A percentile compares a stretch with the other conserved stretches of the same genome.
Evolutionary conservation across 2,329 filamentous ascomycete species (phyloP).

Genomic region (Aureobasidium sp.): DNA sequence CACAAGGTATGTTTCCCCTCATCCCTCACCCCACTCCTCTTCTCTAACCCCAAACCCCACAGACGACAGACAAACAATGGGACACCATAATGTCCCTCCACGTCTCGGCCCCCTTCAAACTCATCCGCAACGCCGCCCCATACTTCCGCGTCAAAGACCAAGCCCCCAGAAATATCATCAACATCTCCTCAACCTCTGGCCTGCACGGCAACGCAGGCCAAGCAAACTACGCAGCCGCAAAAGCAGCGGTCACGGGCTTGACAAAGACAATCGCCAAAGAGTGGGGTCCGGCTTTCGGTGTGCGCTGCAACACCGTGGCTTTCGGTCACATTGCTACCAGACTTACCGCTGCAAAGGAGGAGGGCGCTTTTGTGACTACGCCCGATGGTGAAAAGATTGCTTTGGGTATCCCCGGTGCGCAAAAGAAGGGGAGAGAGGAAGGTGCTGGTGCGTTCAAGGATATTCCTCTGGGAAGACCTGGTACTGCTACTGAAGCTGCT

Average conservation of each 20-base stretch:
- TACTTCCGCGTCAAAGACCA: constrained; percentile 84
- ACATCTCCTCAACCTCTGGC: constrained; percentile 74
- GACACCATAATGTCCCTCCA: constrained; percentile 79
- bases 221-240: constrained; percentile 78
- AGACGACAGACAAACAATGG: constrained; percentile 86
- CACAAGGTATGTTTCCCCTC: constrained; percentile 52
- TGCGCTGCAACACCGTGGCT: constrained; percentile 73
- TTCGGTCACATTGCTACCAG: constrained; percentile 77
- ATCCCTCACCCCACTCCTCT: too few relatives aligned
- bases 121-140: constrained; percentile 69
- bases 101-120: constrained; percentile 76
- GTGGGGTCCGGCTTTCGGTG: constrained; percentile 78
- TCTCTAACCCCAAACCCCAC: not conserved
- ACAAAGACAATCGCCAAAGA: constrained; percentile 87
- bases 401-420: constrained; percentile 62
- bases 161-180: constrained; percentile 69
- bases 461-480: constrained; percentile 70
- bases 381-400: constrained; percentile 68
- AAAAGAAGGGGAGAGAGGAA: constrained; percentile 38
- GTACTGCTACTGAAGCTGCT: constrained; percentile 72
- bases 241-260: constrained; percentile 73
- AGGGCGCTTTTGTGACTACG: constrained; percentile 68
- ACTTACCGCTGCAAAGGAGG: constrained; percentile 76
- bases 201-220: constrained; percentile 86
- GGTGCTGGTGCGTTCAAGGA: constrained; percentile 43